Conservation (phyloP, 768 basidiomycete genomes). For the Lactarius quietus region DNA sequence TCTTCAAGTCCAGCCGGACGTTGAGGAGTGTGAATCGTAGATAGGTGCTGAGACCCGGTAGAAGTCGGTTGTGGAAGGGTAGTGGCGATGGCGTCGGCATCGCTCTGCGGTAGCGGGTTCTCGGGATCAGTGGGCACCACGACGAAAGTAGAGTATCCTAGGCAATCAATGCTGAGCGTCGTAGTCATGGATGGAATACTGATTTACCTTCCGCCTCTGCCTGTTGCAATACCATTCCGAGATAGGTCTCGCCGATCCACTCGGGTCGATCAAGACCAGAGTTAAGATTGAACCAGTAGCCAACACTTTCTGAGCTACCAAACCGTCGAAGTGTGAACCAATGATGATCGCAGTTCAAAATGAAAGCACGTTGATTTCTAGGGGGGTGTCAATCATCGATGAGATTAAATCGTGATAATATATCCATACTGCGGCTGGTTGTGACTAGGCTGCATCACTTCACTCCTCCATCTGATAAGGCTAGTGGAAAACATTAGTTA, state of each 20-base stretch:
- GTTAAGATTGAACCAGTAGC: slow-evolving; percentile 89
- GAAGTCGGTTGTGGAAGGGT: slow-evolving; percentile 55
- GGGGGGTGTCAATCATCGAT: slow-evolving; percentile 16
- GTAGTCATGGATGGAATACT: not conserved
- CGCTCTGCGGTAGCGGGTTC: slow-evolving; percentile 56
- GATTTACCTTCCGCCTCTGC: slow-evolving; percentile 76
- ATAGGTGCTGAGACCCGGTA: slow-evolving; percentile 26
- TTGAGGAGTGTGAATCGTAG: slow-evolving; percentile 10
- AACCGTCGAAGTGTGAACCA: slow-evolving; percentile 90
- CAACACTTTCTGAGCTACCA: slow-evolving; percentile 51
- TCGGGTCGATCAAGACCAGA: slow-evolving; percentile 68
- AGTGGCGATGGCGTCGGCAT: slow-evolving; percentile 68
- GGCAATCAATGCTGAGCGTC: slow-evolving; percentile 14
- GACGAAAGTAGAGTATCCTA: slow-evolving; percentile 81
- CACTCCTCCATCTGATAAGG: slow-evolving; percentile 80
- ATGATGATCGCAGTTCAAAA: slow-evolving; percentile 81
- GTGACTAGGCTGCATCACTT: slow-evolving; percentile 75
- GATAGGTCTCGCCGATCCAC: slow-evolving; percentile 80
- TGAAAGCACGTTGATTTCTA: slow-evolving; percentile 81
- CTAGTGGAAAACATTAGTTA: slow-evolving; percentile 36
- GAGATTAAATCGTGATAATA: slow-evolving; percentile 5
- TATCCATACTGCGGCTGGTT: slow-evolving; percentile 67
- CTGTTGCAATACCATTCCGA: slow-evolving; percentile 83
- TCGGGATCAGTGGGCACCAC: slow-evolving; percentile 61
- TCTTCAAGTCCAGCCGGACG: slow-evolving; percentile 52